These are phyloP conservation scores for Mortierella sp. DNA, from an alignment of 371 early-diverging fungal species.

Conservation along the genomic window DNA sequence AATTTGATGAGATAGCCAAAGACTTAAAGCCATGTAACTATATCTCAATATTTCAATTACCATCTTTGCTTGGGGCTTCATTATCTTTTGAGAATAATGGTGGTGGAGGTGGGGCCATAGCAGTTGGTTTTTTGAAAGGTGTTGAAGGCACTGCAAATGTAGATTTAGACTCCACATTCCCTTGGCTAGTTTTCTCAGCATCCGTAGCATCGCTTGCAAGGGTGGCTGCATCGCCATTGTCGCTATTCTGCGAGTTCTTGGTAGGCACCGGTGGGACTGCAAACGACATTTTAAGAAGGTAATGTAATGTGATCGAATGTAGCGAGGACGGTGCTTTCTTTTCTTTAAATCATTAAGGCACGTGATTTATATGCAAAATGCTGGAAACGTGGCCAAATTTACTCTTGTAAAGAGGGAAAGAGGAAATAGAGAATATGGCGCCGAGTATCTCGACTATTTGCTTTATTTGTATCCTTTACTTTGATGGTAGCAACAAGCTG, in stretches of 20 bases:
- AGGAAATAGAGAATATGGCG: not conserved
- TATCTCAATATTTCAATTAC: not conserved
- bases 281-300: slow-evolving; percentile 33
- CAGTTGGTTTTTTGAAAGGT: slow-evolving; percentile 13
- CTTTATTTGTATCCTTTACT: slow-evolving; percentile 13
- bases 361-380: not conserved
- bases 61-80: not conserved
- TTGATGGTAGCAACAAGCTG: slow-evolving; percentile 54
- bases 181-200: not conserved
- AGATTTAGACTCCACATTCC: not conserved
- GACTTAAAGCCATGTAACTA: not conserved
- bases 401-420: not conserved
- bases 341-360: not conserved
- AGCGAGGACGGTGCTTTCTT: too few relatives aligned
- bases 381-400: not conserved
- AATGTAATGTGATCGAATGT: not conserved
- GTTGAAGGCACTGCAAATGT: slow-evolving; percentile 31
- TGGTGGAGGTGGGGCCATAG: slow-evolving; percentile 46
- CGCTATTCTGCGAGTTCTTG: slow-evolving; percentile 12
- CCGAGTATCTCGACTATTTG: not conserved
- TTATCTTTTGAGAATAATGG: slow-evolving; percentile 42
- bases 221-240: not conserved
- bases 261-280: slow-evolving; percentile 30
- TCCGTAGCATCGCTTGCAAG: not conserved
- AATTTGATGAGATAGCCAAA: not conserved